These are phyloP conservation scores for Licmophora abbreviata DNA, from an alignment of 108 stramenopile genomes.

Conservation along the genomic window DNA sequence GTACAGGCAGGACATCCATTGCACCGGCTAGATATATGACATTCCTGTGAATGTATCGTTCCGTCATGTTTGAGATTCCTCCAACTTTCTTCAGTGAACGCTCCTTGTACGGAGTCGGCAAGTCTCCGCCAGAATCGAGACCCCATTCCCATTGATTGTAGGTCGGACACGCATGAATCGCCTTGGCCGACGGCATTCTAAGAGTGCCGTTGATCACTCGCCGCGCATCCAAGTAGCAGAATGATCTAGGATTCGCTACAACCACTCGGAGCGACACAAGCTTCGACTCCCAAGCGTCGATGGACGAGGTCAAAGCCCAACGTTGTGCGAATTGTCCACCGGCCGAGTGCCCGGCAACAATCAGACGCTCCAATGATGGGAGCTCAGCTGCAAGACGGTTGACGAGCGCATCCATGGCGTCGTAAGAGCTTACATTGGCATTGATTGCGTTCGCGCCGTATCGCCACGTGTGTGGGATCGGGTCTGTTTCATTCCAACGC, in stretches of 20 bases:
- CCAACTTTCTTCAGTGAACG: slow-evolving; percentile 19
- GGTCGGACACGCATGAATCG: slow-evolving; percentile 24
- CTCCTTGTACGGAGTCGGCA: slow-evolving; percentile 53
- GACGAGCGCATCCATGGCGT: slow-evolving; percentile 52
- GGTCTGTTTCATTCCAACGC: slow-evolving; percentile 47
- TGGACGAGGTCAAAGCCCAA: slow-evolving; percentile 70
- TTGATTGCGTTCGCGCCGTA: slow-evolving; percentile 70
- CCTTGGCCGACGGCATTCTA: slow-evolving; percentile 7
- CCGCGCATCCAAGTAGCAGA: slow-evolving; percentile 56
- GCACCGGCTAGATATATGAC: slow-evolving; percentile 67
- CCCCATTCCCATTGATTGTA: slow-evolving; percentile 83
- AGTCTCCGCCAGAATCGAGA: slow-evolving; percentile 29
- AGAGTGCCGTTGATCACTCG: slow-evolving; percentile 26
- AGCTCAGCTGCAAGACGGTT: slow-evolving; percentile 33
- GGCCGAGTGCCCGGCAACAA: slow-evolving; percentile 75
- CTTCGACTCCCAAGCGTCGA: slow-evolving; percentile 11
- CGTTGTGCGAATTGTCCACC: slow-evolving; percentile 76
- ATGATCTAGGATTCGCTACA: slow-evolving; percentile 77
- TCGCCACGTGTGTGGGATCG: slow-evolving; percentile 59
- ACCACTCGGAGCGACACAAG: slow-evolving; percentile 34
- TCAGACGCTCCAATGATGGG: slow-evolving; percentile 43
- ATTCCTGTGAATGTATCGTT: slow-evolving; percentile 42
- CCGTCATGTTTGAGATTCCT: slow-evolving; percentile 11
- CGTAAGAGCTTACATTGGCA: slow-evolving; percentile 56
- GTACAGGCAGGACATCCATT: slow-evolving; percentile 38